Base-by-base conservation (phyloP, 371 early-diverging fungal genomes). In the Gilbertella persicaria region DNA sequence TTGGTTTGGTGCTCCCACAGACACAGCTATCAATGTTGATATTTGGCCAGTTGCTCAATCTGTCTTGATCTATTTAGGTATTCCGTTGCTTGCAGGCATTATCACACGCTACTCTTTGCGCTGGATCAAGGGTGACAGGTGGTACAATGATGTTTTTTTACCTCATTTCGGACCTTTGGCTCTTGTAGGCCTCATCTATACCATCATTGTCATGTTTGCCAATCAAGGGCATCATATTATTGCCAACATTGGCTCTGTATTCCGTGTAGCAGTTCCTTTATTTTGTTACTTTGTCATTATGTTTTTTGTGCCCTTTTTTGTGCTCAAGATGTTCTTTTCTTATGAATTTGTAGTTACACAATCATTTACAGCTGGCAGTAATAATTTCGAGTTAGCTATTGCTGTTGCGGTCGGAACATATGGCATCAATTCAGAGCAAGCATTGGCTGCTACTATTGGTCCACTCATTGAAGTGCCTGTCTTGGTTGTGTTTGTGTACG, bases 311-410 rank as follows among this genome's bases (percentile, higher is more conserved):
- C 74, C 85, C 5, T 68, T 88, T 50, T 65, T 66, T 25, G 36
- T 73, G 1, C 50, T 74, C 5, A 56, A 68, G 20, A 26, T 46
- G 1, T 17, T 74, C 0, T 57, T 56, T 10, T 71, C 82, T 0
- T 86, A 85, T 54, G 60, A 58, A 1, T 52, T 77, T 13, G 73
- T 83, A 3, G 83, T 75, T 1, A 79, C 86, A 5, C 88, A 86
- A 50, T 53, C 83, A 35, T 89, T 91, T 53, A 91, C 89, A 2
- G 88, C 89, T 0, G 76, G 85, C 5, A 78, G 80, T 52, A 89
- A 89, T 58, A 89, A 89, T 38, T 91, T 91, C 62, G 91, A 91
- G 51, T 61, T 91, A 17, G 89, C 91, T 24, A 88, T 91, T 43
- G 90, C 89, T 24, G 84, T 91, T 0, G 86, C 87, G 0, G 78